phyloP scores from a whole-genome alignment of 495 filamentous ascomycete species.

The Penicillium coffeae region DNA sequence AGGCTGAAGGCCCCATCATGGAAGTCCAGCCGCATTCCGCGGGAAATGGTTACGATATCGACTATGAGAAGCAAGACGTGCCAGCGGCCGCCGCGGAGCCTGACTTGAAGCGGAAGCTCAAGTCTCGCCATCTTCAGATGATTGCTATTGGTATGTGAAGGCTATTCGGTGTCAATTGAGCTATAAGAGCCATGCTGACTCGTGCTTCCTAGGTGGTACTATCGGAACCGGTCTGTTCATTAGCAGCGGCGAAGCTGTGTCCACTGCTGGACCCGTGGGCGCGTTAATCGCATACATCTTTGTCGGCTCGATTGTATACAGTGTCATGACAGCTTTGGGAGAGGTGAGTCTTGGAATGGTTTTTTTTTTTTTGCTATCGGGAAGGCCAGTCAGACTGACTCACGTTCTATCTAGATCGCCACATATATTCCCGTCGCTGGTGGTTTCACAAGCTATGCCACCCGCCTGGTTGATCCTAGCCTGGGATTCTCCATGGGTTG shows the following conservation, averaged over 20 bases:
- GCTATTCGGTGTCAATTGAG: slow-evolving; percentile 24
- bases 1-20: slow-evolving; percentile 25
- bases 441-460: slow-evolving; percentile 69
- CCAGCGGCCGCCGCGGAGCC: slow-evolving; percentile 36
- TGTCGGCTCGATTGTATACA: slow-evolving; percentile 58
- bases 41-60: slow-evolving; percentile 25
- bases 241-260: slow-evolving; percentile 66
- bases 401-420: slow-evolving; percentile 45
- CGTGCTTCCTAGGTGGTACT: slow-evolving; percentile 62
- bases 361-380: too few species aligned
- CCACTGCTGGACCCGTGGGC: slow-evolving; percentile 61
- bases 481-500: slow-evolving; percentile 78
- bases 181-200: slow-evolving; percentile 31
- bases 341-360: slow-evolving; percentile 34
- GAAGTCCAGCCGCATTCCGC: slow-evolving; percentile 16
- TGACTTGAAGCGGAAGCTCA: slow-evolving; percentile 57
- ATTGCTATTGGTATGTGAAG: slow-evolving; percentile 59
- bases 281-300: slow-evolving; percentile 67
- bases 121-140: slow-evolving; percentile 68
- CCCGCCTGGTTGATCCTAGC: slow-evolving; percentile 67
- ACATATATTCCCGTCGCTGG: slow-evolving; percentile 76
- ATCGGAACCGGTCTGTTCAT: slow-evolving; percentile 80
- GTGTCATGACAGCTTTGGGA: slow-evolving; percentile 55
- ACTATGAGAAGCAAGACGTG: slow-evolving; percentile 42
- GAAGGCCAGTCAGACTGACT: neutral